Conservation (phyloP, 2,329 filamentous ascomycete species). For the Parastagonospora avenae region DNA sequence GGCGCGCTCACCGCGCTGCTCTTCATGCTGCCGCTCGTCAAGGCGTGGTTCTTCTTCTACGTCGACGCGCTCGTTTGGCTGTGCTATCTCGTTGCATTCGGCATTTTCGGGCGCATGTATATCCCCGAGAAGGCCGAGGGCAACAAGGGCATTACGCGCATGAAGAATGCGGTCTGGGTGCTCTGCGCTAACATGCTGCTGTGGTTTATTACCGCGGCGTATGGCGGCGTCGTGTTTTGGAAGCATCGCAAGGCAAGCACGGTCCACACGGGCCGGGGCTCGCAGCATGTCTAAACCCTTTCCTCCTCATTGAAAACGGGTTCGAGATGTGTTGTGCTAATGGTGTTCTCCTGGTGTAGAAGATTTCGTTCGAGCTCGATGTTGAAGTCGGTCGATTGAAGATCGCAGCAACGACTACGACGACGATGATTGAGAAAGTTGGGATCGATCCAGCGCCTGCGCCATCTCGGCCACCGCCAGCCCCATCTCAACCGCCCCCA, state of each 20-base stretch:
- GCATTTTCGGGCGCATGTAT: conserved; percentile 81
- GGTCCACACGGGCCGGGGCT: conserved; percentile 22
- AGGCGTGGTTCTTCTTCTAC: conserved; percentile 59
- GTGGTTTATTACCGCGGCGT: conserved; percentile 71
- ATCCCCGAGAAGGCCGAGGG: conserved; percentile 71
- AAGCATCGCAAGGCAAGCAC: conserved; percentile 37
- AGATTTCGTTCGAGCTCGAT: conserved; percentile 6
- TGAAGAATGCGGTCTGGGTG: conserved; percentile 88
- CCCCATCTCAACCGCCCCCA: neutral
- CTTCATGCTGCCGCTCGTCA: conserved; percentile 66
- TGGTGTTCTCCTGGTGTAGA: conserved; percentile 1
- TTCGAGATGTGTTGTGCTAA: conserved; percentile 6
- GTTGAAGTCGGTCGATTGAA: conserved; percentile 4
- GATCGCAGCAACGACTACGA: neutral
- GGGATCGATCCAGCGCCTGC: too few species aligned
- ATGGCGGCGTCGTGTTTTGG: conserved; percentile 64
- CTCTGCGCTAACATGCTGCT: conserved; percentile 75
- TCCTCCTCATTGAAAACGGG: neutral
- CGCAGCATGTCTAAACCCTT: conserved; percentile 27
- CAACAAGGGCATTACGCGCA: conserved; percentile 68
- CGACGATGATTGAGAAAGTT: neutral
- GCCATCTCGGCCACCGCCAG: neutral
- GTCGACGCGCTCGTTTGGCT: conserved; percentile 75
- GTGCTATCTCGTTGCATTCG: conserved; percentile 82
- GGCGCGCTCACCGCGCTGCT: conserved; percentile 50